Conservation (phyloP, 495 filamentous ascomycete genomes). For the Ramalina peruviana region DNA sequence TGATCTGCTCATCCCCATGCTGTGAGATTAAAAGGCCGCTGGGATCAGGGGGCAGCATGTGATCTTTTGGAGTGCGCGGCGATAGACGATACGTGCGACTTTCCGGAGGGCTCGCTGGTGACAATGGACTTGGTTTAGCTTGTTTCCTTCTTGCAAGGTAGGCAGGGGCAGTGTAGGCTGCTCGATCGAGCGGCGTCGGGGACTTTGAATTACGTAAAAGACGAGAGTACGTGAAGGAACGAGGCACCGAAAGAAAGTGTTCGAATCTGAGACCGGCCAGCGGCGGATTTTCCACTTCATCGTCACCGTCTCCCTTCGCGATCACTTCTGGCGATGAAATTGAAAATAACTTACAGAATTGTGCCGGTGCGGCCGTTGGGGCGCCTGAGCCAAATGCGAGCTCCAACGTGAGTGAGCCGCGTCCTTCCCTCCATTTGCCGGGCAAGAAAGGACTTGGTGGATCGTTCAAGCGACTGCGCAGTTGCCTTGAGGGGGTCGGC, state of each 20-base stretch:
- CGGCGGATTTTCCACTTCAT: conserved; percentile 24
- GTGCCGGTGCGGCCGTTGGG: conserved; percentile 1
- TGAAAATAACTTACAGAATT: conserved; percentile 23
- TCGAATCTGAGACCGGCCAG: conserved; percentile 19
- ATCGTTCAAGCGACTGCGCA: conserved; percentile 27
- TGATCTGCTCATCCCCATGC: conserved; percentile 31
- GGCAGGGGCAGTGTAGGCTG: conserved; percentile 19
- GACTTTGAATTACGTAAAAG: conserved; percentile 19
- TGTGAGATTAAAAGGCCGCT: conserved; percentile 68
- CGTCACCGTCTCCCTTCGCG: conserved; percentile 18
- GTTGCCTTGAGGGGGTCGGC: conserved; percentile 82
- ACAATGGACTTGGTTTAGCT: conserved; percentile 31
- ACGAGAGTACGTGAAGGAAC: conserved; percentile 27
- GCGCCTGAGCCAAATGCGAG: neutral
- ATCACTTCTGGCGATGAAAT: conserved; percentile 13
- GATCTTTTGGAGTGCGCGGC: conserved; percentile 69
- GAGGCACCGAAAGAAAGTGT: conserved; percentile 14
- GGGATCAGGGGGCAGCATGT: conserved; percentile 62
- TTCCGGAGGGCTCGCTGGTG: conserved; percentile 37
- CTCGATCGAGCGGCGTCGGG: conserved; percentile 23
- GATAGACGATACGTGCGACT: conserved; percentile 39
- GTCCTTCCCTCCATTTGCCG: neutral
- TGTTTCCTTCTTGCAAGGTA: conserved; percentile 20
- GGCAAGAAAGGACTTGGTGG: conserved; percentile 4
- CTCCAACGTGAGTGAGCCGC: neutral